Evolutionary conservation across 331 rosid species (phyloP), one percentile per base, ranked within the genome.

Genomic region (Saraca asoca): DNA sequence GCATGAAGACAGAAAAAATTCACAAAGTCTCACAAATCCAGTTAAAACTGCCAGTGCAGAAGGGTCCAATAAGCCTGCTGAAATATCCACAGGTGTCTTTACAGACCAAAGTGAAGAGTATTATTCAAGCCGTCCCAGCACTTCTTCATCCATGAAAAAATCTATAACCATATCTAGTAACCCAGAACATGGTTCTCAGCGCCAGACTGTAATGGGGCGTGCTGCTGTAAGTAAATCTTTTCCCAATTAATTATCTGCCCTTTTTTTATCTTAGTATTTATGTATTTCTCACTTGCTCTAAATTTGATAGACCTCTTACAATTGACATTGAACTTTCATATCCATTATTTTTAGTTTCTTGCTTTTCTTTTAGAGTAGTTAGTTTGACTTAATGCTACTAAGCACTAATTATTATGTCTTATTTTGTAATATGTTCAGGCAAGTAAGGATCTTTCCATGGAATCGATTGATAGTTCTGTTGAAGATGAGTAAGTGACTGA

Each of bases 391-490:
- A 20, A 8, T 72, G 65, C 49, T 71, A n/a, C 48, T 53, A 33
- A 58, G 9, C 35, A 19, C 2, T 33, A 1, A n/a, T n/a, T n/a
- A n/a, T n/a, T n/a, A n/a, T n/a, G n/a, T n/a, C 3, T 24, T 24
- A 24, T 57, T 74, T 77, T 14, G 29, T 44, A 69, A 48, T 55
- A 44, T 62, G 11, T 70, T 60, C 90, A 94, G 99, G 97, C 85
- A 81, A 88, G 72, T 82, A 94, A 88, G 91, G 88, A 94, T 70
- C 89, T 88, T 74, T 90, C 99, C 66, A 80, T 88, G 97, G 95
- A 94, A 68, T 90, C 92, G 60, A 71, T 88, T 53, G 96, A 88
- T 62, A 66, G 29, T 59, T 5, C 81, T 37, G 0, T 43, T 37
- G 93, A 80, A 7, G 93, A 94, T 10, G 99, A 83, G 99, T 94